phyloP scores from a whole-genome alignment of 768 basidiomycete species.

The Suillus weaverae region DNA sequence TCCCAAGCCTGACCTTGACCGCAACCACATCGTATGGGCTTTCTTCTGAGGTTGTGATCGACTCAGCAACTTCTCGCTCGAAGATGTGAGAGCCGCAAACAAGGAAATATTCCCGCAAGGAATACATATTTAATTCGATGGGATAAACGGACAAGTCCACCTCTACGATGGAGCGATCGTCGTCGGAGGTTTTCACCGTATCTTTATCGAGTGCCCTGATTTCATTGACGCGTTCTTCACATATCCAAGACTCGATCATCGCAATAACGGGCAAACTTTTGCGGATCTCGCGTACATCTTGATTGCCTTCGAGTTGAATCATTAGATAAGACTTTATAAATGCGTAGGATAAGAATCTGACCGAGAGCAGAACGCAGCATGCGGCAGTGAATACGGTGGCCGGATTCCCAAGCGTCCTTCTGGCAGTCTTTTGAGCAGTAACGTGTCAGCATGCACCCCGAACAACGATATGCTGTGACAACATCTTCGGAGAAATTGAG shows the following conservation, averaged over 20 bases:
- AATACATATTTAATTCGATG: constrained; percentile 3
- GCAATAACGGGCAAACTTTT: constrained; percentile 5
- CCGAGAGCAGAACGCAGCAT: neutral
- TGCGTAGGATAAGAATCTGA: neutral
- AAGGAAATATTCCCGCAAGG: constrained; percentile 1
- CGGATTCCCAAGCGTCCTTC: constrained; percentile 2
- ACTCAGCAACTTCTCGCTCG: neutral
- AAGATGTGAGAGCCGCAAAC: neutral
- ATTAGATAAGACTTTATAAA: neutral
- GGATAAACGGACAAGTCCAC: constrained; percentile 5
- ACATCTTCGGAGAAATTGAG: neutral
- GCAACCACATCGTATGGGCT: constrained; percentile 2
- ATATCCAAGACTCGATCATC: constrained; percentile 6
- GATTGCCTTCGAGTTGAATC: neutral
- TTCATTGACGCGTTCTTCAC: constrained; percentile 1
- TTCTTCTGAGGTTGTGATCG: neutral
- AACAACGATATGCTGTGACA: constrained; percentile 4
- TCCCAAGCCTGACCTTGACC: constrained; percentile 5
- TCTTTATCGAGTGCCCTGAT: constrained; percentile 1
- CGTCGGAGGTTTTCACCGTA: neutral
- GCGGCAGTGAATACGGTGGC: constrained; percentile 2
- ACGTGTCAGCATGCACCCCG: constrained; percentile 2
- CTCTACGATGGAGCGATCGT: constrained; percentile 3
- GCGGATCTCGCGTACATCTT: constrained; percentile 3
- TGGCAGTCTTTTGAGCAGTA: constrained; percentile 3